A percentile compares a stretch with the other conserved stretches of the same genome.
phyloP scores from a whole-genome alignment of 202 grass and related monocot genomes.

The Setaria viridis region DNA sequence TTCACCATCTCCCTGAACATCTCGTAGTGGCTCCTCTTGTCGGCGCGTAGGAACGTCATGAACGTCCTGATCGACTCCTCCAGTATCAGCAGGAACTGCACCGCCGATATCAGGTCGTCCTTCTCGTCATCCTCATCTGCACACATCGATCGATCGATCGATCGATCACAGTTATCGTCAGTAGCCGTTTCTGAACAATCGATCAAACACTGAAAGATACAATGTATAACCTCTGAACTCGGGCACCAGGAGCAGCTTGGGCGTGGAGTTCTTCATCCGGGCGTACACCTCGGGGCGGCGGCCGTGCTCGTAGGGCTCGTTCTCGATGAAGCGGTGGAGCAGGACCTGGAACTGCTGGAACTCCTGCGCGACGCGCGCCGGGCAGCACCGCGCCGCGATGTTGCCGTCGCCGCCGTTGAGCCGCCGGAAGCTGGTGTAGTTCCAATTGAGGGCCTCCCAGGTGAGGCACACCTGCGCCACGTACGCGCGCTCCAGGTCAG shows the following conservation, averaged over 20 bases:
- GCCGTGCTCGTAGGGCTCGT: constrained; percentile 73
- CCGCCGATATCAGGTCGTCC: constrained; percentile 74
- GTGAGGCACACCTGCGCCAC: constrained; percentile 89
- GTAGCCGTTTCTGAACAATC: neutral
- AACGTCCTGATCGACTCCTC: constrained; percentile 81
- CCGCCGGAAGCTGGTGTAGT: constrained; percentile 65
- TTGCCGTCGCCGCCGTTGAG: constrained; percentile 48
- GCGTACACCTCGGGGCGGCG: constrained; percentile 80
- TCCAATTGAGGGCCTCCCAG: constrained; percentile 96
- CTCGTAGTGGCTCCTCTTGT: constrained; percentile 75
- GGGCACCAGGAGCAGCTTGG: constrained; percentile 82
- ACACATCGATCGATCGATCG: neutral
- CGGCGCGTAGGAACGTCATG: constrained; percentile 73
- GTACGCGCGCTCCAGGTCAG: constrained; percentile 81
- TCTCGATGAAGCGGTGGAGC: constrained; percentile 87
- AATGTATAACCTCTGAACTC: constrained; percentile 64
- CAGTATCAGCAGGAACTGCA: constrained; percentile 79
- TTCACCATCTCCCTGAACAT: constrained; percentile 71
- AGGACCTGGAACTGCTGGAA: constrained; percentile 95
- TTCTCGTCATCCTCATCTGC: constrained; percentile 74
- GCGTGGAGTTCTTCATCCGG: constrained; percentile 71
- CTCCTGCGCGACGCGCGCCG: constrained; percentile 77
- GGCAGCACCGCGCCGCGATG: constrained; percentile 61
- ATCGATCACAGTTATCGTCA: neutral
- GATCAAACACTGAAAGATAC: neutral